These are phyloP conservation scores for Piper betle DNA, from an alignment of 164 flowering plant genomes.

Conservation along the genomic window DNA sequence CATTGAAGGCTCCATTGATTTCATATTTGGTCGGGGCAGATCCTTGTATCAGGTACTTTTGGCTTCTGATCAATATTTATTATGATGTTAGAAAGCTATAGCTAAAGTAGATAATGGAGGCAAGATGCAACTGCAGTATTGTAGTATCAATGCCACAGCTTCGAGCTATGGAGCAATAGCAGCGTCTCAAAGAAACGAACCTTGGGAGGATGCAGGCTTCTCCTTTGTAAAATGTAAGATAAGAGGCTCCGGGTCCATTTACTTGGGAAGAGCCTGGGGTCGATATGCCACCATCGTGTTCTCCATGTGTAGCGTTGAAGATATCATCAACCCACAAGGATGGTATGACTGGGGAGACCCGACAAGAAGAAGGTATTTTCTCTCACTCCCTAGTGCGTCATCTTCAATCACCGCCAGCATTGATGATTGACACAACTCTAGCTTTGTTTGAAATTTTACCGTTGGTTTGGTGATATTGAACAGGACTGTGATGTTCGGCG, in stretches of 20 bases:
- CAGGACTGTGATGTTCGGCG: slow-evolving; percentile 71
- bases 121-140: slow-evolving; percentile 24
- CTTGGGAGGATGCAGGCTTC: slow-evolving; percentile 59
- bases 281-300: slow-evolving; percentile 49
- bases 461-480: neutral
- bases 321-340: slow-evolving; percentile 42
- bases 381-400: neutral
- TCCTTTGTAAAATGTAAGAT: slow-evolving; percentile 59
- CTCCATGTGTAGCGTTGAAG: slow-evolving; percentile 36
- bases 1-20: slow-evolving; percentile 69
- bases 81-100: neutral
- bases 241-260: slow-evolving; percentile 45
- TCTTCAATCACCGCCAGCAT: too few relatives aligned
- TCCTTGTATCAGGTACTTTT: slow-evolving; percentile 61
- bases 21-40: slow-evolving; percentile 63
- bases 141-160: slow-evolving; percentile 49
- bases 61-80: neutral
- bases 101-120: slow-evolving; percentile 3
- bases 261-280: slow-evolving; percentile 90
- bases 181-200: slow-evolving; percentile 54
- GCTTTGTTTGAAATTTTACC: neutral
- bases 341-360: slow-evolving; percentile 71
- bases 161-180: slow-evolving; percentile 54
- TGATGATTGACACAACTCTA: neutral
- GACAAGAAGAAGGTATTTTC: slow-evolving; percentile 21